A percentile compares a stretch with the other conserved stretches of the same genome.
Evolutionary conservation across 306 rosid genomes (phyloP).

Genomic region (Leucaena leucocephala): DNA sequence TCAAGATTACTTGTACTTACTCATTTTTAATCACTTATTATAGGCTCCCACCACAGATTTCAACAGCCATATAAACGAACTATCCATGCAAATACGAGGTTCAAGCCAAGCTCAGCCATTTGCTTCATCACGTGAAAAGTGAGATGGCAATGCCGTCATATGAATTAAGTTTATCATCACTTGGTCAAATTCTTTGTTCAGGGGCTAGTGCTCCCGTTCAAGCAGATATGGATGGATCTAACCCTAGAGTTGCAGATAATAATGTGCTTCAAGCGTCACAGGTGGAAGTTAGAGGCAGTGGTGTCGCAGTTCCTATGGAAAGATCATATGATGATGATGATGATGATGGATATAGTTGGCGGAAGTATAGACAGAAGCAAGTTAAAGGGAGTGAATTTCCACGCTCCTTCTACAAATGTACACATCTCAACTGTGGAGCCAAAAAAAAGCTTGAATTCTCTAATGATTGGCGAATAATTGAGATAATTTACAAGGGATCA

Average conservation of each 20-base stretch:
- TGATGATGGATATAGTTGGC: constrained; percentile 99
- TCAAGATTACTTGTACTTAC: constrained; percentile 40
- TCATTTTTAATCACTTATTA: constrained; percentile 46
- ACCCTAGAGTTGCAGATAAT: constrained; percentile 47
- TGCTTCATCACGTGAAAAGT: constrained; percentile 56
- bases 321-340: constrained; percentile 63
- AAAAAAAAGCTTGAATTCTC: constrained; percentile 93
- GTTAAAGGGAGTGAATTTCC: constrained; percentile 99
- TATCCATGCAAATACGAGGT: constrained; percentile 59
- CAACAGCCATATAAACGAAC: constrained; percentile 48
- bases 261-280: constrained; percentile 67
- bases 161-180: constrained; percentile 65
- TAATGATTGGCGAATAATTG: constrained; percentile 91
- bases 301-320: constrained; percentile 57
- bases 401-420: constrained; percentile 96
- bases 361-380: constrained; percentile 95
- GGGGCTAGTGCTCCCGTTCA: constrained; percentile 63
- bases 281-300: constrained; percentile 62
- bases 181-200: constrained; percentile 54
- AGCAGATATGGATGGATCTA: constrained; percentile 61
- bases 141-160: constrained; percentile 66
- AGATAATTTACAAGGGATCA: constrained; percentile 95
- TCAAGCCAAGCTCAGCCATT: constrained; percentile 56
- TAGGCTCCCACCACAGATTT: constrained; percentile 65
- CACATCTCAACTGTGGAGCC: constrained; percentile 97